A percentile compares a stretch with the other conserved stretches of the same genome.
phyloP scores from a whole-genome alignment of 176 grass and related monocot species.

The Musa acuminata region DNA sequence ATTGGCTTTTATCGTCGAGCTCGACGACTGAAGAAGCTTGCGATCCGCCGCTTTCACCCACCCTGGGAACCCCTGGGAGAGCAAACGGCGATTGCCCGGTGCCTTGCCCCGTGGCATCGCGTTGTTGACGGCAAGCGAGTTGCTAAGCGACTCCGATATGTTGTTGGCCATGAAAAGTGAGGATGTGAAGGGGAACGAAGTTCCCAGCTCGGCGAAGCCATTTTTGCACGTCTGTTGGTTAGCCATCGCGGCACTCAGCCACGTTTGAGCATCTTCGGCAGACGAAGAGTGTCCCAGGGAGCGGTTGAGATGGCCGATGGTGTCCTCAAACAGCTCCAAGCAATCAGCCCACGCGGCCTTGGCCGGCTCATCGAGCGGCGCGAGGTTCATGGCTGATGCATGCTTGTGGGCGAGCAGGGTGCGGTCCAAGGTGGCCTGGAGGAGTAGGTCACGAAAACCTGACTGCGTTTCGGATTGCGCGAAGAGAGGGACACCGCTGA shows the following conservation, averaged over 20 bases:
- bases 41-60: constrained; percentile 13
- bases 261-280: constrained; percentile 10
- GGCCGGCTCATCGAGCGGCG: background rate
- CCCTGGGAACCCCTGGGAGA: background rate
- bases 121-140: constrained; percentile 13
- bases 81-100: background rate
- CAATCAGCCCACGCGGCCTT: constrained; percentile 3
- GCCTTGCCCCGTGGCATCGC: background rate
- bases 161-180: background rate
- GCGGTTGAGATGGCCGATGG: background rate
- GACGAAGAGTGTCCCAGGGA: background rate
- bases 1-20: background rate
- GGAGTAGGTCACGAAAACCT: background rate
- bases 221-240: constrained; percentile 11
- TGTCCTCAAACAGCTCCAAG: constrained; percentile 14
- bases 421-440: constrained; percentile 1
- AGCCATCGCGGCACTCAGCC: constrained; percentile 18
- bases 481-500: background rate
- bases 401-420: background rate
- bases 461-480: background rate
- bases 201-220: constrained; percentile 3
- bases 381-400: background rate
- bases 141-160: constrained; percentile 15
- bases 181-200: background rate
- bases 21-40: background rate